Conservation (phyloP, 2,329 filamentous ascomycete species). For the Pseudogymnoascus sp. region DNA sequence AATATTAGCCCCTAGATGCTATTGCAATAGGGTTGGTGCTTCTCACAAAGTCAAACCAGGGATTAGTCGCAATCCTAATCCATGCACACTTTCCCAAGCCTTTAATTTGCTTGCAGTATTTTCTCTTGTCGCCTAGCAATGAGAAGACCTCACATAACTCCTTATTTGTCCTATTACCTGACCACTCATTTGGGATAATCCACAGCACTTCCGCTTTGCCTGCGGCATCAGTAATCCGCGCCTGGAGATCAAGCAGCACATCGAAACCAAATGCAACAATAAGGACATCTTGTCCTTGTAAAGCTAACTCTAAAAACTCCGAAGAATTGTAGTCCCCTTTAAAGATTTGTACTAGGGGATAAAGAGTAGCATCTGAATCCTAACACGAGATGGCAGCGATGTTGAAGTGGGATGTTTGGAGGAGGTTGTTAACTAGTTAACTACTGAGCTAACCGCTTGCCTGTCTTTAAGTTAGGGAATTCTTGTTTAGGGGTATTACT, state of each 20-base stretch:
- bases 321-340: slow-evolving; percentile 41
- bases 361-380: slow-evolving; percentile 34
- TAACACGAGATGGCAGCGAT: slow-evolving; percentile 41
- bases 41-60: slow-evolving; percentile 41
- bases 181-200: slow-evolving; percentile 43
- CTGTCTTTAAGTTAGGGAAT: no score
- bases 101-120: slow-evolving; percentile 32
- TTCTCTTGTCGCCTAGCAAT: slow-evolving; percentile 7
- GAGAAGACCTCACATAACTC: slow-evolving; percentile 28
- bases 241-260: slow-evolving; percentile 6
- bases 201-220: slow-evolving; percentile 43
- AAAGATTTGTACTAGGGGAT: slow-evolving; percentile 32
- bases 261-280: slow-evolving; percentile 30
- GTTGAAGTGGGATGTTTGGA: slow-evolving; percentile 32
- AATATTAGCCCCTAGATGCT: no score
- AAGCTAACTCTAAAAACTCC: slow-evolving; percentile 30
- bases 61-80: slow-evolving; percentile 35
- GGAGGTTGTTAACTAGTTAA: not conserved
- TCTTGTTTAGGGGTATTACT: no score
- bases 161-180: slow-evolving; percentile 27
- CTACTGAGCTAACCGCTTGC: not conserved
- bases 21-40: no score
- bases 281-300: slow-evolving; percentile 35
- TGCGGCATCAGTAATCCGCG: slow-evolving; percentile 39
- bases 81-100: slow-evolving; percentile 30